A percentile compares a stretch with the other conserved stretches of the same genome.
phyloP scores from a whole-genome alignment of 2,329 filamentous ascomycete genomes.

The Nothomitra cinnamomea region DNA sequence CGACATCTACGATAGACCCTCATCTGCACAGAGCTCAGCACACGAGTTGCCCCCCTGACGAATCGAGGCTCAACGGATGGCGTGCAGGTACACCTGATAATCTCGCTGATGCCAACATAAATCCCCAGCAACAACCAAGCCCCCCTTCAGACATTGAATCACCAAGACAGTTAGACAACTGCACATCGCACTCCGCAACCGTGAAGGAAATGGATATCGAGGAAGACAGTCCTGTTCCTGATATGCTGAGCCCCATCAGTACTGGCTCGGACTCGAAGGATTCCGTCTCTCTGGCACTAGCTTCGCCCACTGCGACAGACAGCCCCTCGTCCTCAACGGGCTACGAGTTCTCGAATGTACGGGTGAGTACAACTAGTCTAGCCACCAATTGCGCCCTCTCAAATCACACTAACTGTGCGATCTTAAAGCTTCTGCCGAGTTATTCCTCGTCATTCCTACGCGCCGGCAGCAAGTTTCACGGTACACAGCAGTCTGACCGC shows the following conservation, averaged over 20 bases:
- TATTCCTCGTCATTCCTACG: constrained; percentile 77
- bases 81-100: constrained; percentile 18
- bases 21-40: constrained; percentile 21
- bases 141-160: constrained; percentile 17
- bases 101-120: constrained; percentile 11
- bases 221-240: constrained; percentile 19
- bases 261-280: constrained; percentile 2
- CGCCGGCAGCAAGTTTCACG: constrained; percentile 72
- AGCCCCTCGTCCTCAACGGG: constrained; percentile 24
- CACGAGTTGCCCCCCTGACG: constrained; percentile 27
- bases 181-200: constrained; percentile 10
- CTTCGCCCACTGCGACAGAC: neutral
- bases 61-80: constrained; percentile 21
- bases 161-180: constrained; percentile 5
- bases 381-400: neutral
- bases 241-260: constrained; percentile 11
- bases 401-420: neutral
- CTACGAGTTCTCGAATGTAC: constrained; percentile 36
- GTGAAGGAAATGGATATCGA: constrained; percentile 18
- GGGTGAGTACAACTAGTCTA: constrained; percentile 22
- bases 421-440: constrained; percentile 49
- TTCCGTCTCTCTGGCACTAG: neutral
- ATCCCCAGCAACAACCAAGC: constrained; percentile 19
- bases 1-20: constrained; percentile 7
- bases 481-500: constrained; percentile 83